Percentiles rank a stretch among this genome's conserved stretches.
phyloP scores from a whole-genome alignment of 2,329 filamentous ascomycete genomes.

The Arthrobotrys musiformis region DNA sequence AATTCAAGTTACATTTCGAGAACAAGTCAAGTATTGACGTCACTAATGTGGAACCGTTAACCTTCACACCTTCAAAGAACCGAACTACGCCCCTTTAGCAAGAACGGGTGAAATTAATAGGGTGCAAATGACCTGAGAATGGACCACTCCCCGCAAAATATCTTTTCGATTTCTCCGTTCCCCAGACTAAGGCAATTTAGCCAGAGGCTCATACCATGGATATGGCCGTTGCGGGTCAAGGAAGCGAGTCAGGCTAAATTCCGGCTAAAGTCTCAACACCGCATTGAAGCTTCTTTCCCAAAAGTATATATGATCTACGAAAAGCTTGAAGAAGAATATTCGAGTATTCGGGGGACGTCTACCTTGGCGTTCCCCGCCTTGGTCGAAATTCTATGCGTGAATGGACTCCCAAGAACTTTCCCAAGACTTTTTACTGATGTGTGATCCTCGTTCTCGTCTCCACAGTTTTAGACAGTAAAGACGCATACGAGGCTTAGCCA shows the following conservation, averaged over 20 bases:
- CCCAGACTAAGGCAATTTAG: conserved; percentile 31
- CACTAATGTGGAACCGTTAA: neutral
- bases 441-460: conserved; percentile 3
- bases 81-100: neutral
- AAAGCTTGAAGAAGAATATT: neutral
- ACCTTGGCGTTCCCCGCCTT: neutral
- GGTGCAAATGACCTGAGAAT: neutral
- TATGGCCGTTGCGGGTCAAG: conserved; percentile 3
- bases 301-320: neutral
- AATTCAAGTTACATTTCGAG: conserved; percentile 8
- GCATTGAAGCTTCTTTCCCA: neutral
- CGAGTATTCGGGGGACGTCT: neutral
- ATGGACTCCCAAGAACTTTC: neutral
- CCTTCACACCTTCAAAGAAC: neutral
- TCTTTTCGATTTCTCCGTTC: conserved; percentile 39
- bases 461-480: neutral
- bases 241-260: conserved; percentile 41
- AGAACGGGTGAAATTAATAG: neutral
- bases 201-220: conserved; percentile 39
- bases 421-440: neutral
- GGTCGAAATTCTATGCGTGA: neutral
- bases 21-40: neutral
- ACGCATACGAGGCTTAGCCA: neutral
- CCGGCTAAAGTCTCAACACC: conserved; percentile 30
- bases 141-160: neutral